phyloP scores from a whole-genome alignment of 2,329 filamentous ascomycete species.

The Chrysosphaeria jannelii region DNA sequence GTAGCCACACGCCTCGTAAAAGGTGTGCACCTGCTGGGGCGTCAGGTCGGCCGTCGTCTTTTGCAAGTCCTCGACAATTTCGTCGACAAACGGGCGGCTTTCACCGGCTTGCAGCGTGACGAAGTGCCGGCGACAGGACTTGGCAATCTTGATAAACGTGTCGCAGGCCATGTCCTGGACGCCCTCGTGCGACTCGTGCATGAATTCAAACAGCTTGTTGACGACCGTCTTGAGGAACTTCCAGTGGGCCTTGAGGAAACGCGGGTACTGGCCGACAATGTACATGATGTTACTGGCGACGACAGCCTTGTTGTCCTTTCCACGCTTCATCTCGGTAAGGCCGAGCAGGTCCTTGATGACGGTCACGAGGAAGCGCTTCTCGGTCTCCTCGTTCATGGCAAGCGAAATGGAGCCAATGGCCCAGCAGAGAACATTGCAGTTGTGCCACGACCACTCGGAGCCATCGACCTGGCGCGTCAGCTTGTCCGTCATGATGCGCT shows the following conservation, averaged over 20 bases:
- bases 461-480: conserved; percentile 84
- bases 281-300: conserved; percentile 99
- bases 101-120: conserved; percentile 87
- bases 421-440: conserved; percentile 99
- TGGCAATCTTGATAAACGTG: conserved; percentile 98
- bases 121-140: conserved; percentile 92
- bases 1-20: conserved; percentile 95
- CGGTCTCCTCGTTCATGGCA: conserved; percentile 97
- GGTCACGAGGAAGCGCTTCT: conserved; percentile 92
- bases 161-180: conserved; percentile 99
- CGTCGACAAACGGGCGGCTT: conserved; percentile 87
- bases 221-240: conserved; percentile 99
- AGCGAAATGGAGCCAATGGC: conserved; percentile 95
- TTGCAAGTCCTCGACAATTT: conserved; percentile 83
- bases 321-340: conserved; percentile 94
- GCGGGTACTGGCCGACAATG: conserved; percentile 93
- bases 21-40: conserved; percentile 92
- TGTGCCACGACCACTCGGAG: conserved; percentile 94
- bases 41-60: conserved; percentile 90
- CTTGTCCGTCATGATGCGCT: conserved; percentile 98
- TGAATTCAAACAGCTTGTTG: conserved; percentile 98
- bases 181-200: conserved; percentile 98
- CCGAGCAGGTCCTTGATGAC: conserved; percentile 96
- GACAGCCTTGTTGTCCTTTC: conserved; percentile 97
- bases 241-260: conserved; percentile 97